These are phyloP conservation scores for Parasarocladium wereldwijsianum DNA, from an alignment of 2,329 filamentous ascomycete genomes.

Conservation along the genomic window DNA sequence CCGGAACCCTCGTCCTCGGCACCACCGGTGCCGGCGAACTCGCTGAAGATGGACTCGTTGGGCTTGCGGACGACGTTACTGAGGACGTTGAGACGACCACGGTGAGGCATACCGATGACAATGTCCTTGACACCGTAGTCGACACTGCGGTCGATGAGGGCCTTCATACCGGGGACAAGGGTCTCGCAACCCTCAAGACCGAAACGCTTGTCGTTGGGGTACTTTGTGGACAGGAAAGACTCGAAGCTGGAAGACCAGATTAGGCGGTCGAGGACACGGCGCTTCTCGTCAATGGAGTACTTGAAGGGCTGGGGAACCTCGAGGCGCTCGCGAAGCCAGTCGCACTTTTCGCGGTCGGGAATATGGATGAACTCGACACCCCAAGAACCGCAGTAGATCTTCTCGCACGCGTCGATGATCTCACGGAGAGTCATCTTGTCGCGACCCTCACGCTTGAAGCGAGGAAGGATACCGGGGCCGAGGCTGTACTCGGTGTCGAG, in stretches of 20 bases:
- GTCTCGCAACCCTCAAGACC: slow-evolving; percentile 95
- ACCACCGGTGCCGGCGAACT: slow-evolving; percentile 80
- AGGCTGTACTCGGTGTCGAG: slow-evolving; percentile 83
- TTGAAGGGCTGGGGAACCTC: slow-evolving; percentile 93
- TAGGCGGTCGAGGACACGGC: slow-evolving; percentile 86
- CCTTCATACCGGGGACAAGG: slow-evolving; percentile 97
- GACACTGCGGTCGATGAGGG: slow-evolving; percentile 92
- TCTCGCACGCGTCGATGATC: slow-evolving; percentile 85
- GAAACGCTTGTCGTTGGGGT: slow-evolving; percentile 99
- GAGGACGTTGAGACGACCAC: slow-evolving; percentile 92
- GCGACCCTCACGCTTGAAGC: slow-evolving; percentile 76
- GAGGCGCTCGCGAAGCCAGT: slow-evolving; percentile 91
- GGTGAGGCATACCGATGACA: slow-evolving; percentile 98
- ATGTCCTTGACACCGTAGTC: slow-evolving; percentile 99
- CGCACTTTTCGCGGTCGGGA: slow-evolving; percentile 90
- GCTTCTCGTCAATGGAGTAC: slow-evolving; percentile 97
- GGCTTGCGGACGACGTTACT: slow-evolving; percentile 98
- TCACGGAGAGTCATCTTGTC: slow-evolving; percentile 96
- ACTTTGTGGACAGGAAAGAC: slow-evolving; percentile 88
- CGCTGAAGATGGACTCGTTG: slow-evolving; percentile 98
- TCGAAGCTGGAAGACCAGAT: slow-evolving; percentile 99
- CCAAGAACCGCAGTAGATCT: slow-evolving; percentile 93
- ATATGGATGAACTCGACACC: slow-evolving; percentile 99
- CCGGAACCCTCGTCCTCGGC: slow-evolving; percentile 92
- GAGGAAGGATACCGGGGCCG: slow-evolving; percentile 85